Evolutionary conservation across 2,329 filamentous ascomycete species (phyloP), one percentile per base, ranked within the genome.

Genomic region (Lanzia echinophila): DNA sequence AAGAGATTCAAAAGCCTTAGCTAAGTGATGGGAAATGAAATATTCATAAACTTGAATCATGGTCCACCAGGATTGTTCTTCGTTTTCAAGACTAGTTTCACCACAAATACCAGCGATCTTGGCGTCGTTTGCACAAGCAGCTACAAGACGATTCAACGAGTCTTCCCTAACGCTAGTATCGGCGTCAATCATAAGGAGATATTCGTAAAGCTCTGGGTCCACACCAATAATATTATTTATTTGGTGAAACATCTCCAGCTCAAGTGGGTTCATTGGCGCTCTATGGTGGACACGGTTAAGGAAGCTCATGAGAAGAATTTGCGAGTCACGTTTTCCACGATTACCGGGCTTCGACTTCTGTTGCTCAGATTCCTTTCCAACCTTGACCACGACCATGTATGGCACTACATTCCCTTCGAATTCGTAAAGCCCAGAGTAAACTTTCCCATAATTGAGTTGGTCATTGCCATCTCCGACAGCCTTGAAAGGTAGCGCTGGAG

Each of bases 11-110:
- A 99, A 99, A 58, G 94, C 90, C 75, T 99, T 99, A 51, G 94
- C 79, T 69, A 99, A 75, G 72, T 99, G 88, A 78, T 99, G 94
- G 31, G 94, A 97, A 68, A 99, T 99, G 71, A 91, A 99, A 77
- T 99, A 99, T 71, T 99, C 94, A 74, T 99, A 99, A 60, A 99
- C 94, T 71, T 99, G 94, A 66, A 99, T 99, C 94, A 99, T 99
- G 12, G 94, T 99, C 89, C 90, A 96, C 90, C 91, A 97, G 65
- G 86, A 91, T 62, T 86, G 81, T 65, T 96, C 90, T 70, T 96
- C 92, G 66, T 99, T 99, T 69, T 96, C 88, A 65, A 99, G 77
- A 70, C 86, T 94, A 1, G 94, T 99, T 71, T 99, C 94, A 68
- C 94, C 94, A 69, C 94, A 99, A 58, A 97, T 96, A 73, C 92